Evolutionary conservation across 208 protist genomes (phyloP).

Genomic region (Trypanosoma rangeli): DNA sequence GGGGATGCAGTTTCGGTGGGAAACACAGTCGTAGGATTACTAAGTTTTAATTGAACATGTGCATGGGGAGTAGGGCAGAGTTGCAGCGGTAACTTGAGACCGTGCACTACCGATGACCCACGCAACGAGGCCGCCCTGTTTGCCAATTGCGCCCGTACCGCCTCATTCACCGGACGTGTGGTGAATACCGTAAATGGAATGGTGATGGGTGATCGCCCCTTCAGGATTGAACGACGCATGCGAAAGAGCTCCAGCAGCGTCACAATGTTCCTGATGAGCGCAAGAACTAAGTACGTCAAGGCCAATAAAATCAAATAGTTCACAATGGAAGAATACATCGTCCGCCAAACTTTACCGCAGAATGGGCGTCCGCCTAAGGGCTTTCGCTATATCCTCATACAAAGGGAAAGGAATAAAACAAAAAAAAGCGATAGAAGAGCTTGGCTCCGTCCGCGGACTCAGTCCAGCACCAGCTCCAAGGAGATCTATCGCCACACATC

Average conservation of each 20-base stretch:
- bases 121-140: background rate
- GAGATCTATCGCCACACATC: no score
- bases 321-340: slow-evolving; percentile 8
- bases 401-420: slow-evolving; percentile 1
- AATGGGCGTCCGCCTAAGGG: background rate
- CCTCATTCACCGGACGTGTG: slow-evolving; percentile 40
- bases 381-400: no score
- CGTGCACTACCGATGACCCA: background rate
- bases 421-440: no score
- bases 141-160: slow-evolving; percentile 34
- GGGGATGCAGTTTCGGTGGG: background rate
- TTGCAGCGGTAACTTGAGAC: slow-evolving; percentile 9
- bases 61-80: background rate
- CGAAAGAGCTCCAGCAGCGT: slow-evolving; percentile 25
- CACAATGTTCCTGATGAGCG: slow-evolving; percentile 4
- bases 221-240: slow-evolving; percentile 23
- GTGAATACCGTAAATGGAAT: slow-evolving; percentile 51
- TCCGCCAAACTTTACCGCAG: background rate
- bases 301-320: slow-evolving; percentile 23
- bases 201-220: slow-evolving; percentile 36
- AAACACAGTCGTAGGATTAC: background rate
- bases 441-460: no score
- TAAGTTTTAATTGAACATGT: background rate
- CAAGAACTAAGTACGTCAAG: slow-evolving; percentile 5
- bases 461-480: no score